A percentile compares a stretch with the other conserved stretches of the same genome.
phyloP scores from a whole-genome alignment of 768 basidiomycete species.

The Mycena sanguinolenta region DNA sequence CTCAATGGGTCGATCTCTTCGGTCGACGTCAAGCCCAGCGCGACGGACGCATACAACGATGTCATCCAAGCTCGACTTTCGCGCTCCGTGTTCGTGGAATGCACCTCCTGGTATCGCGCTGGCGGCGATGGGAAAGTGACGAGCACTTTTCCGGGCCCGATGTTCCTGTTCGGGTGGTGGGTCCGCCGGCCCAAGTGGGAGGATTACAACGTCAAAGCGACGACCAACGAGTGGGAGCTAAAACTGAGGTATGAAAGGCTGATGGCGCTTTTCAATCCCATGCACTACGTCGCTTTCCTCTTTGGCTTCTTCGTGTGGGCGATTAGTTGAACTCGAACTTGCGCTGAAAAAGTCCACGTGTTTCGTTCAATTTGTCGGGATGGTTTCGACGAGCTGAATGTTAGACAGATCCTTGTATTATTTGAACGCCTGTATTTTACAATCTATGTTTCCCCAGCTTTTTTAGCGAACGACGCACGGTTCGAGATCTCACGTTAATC shows the following conservation, averaged over 20 bases:
- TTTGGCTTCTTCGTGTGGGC: not conserved
- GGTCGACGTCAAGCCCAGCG: not conserved
- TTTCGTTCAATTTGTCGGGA: too few relatives aligned
- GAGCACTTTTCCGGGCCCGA: conserved; percentile 56
- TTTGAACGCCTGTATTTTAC: too few relatives aligned
- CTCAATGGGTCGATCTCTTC: not conserved
- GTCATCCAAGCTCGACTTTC: not conserved
- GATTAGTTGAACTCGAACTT: too few relatives aligned
- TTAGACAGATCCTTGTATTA: too few relatives aligned
- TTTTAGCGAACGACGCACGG: too few relatives aligned
- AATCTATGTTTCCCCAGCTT: too few relatives aligned
- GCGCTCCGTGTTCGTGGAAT: conserved; percentile 41
- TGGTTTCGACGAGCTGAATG: too few relatives aligned
- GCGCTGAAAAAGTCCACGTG: too few relatives aligned
- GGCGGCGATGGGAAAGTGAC: conserved; percentile 53
- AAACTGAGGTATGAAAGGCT: not conserved
- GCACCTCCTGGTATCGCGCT: conserved; percentile 57
- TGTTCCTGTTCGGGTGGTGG: conserved; percentile 34
- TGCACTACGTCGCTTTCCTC: not conserved
- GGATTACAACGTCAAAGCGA: conserved; percentile 11
- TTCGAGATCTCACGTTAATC: too few relatives aligned
- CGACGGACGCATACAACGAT: conserved; percentile 29
- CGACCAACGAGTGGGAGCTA: not conserved
- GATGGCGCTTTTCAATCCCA: not conserved
- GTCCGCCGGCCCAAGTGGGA: conserved; percentile 17